Conservation (phyloP, 164 flowering plant species). For the Macadamia tetraphylla region DNA sequence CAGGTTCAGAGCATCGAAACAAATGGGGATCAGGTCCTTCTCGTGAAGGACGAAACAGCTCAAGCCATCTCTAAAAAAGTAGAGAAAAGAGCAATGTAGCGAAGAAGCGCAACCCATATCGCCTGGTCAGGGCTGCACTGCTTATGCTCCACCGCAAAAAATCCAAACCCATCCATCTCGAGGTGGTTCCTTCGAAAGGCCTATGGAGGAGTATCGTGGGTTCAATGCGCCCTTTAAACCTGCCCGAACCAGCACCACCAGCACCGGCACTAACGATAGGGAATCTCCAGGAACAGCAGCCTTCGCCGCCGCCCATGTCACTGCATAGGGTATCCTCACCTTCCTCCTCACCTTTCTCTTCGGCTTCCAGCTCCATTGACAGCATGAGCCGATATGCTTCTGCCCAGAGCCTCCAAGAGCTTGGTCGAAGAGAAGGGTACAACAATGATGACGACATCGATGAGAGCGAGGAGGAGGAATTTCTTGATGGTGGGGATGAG, state of each 20-base stretch:
- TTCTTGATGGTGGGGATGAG: slow-evolving; percentile 24
- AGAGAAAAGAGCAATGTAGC: neutral
- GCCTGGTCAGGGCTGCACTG: slow-evolving; percentile 29
- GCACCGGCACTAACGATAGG: neutral
- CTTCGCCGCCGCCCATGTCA: slow-evolving; percentile 1
- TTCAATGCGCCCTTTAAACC: slow-evolving; percentile 48
- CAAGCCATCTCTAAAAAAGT: neutral
- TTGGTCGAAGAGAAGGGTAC: slow-evolving; percentile 18
- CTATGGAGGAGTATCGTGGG: slow-evolving; percentile 41
- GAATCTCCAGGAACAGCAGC: slow-evolving; percentile 2
- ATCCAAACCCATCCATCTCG: slow-evolving; percentile 15
- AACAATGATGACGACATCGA: slow-evolving; percentile 12
- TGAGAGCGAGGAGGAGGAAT: neutral
- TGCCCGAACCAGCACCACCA: slow-evolving; percentile 2
- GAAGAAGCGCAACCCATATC: slow-evolving; percentile 15
- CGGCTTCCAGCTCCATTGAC: neutral
- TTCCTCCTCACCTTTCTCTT: neutral
- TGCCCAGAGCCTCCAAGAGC: slow-evolving; percentile 34
- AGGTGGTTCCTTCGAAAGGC: slow-evolving; percentile 19
- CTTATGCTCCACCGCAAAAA: slow-evolving; percentile 28
- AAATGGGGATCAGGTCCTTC: neutral
- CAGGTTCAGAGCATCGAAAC: neutral
- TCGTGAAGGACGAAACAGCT: slow-evolving; percentile 2
- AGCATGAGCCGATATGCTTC: slow-evolving; percentile 35
- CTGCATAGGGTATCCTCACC: neutral